Evolutionary conservation across 352 stramenopile genomes (phyloP), one percentile per base, ranked within the genome.

Genomic region (Phytopythium chamaehyphon): DNA sequence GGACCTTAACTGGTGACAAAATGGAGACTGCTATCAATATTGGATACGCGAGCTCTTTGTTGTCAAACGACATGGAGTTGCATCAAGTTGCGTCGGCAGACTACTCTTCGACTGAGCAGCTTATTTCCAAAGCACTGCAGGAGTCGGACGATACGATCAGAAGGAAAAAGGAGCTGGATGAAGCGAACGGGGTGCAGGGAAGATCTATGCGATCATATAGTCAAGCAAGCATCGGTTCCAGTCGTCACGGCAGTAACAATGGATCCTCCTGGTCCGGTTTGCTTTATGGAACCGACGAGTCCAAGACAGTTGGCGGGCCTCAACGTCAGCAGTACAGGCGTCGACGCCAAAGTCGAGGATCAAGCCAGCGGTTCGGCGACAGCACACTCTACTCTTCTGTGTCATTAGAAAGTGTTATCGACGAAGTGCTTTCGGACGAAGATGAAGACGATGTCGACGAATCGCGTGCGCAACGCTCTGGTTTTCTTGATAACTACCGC

Each of bases 11-110:
- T 2, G 92, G 92, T 16, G 93, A 98, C 69, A 98, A 98, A 68
- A 81, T 93, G 61, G 93, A 98, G 64, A 98, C 93, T 15, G 93
- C 93, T 19, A 88, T 98, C 40, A 98, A 98, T 54, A 98, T 98
- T 62, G 93, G 85, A n/a, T 96, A 96, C 49, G 85, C 88, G 15
- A 96, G 83, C 49, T 83, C 86, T 16, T 53, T 98, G 44, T 62
- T 97, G 21, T 76, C 73, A 14, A 74, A 86, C 51, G 59, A 75
- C 10, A 98, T 93, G 64, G 72, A 94, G 18, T 66, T 91, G 6
- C 69, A 88, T 44, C 64, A 88, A 50, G 57, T 91, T 23, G 65
- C 52, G 1, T 78, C 73, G 16, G 73, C 79, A 39, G 76, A 88
- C 24, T 87, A 83, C 55, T 51, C 69, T 0, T 77, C 76, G n/a